Base-by-base conservation (phyloP, 371 early-diverging fungal species). In the Mucor sp. region DNA sequence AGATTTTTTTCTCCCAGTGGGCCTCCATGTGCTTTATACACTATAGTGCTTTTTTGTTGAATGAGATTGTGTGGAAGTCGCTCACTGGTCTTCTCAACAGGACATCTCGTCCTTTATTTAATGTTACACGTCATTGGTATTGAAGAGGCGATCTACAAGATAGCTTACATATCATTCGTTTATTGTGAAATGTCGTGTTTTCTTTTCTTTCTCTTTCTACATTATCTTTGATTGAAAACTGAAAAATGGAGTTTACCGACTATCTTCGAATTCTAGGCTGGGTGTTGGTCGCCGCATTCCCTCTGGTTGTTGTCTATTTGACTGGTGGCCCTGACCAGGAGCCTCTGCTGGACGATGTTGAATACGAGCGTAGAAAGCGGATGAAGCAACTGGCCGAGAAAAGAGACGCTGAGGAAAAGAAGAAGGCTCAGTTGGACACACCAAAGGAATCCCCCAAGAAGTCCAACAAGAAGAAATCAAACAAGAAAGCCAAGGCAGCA, bases 401-500 rank as follows among this genome's bases (percentile, higher is more conserved):
- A 61, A 71, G 66, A 35, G 67, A 62, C 43, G 59, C 53, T 15
- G 57, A 32, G 27, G 27, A 37, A 58, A 47, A 39, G 15, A 47
- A 39, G 15, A 55, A 58, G 25, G 8, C 48, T 33, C 27, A 15
- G 55, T n/a, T 39, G 60, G 47, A 41, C 55, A 30, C 39, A 58
- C 15, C 28, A 35, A 23, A 50, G 6, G 50, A 50, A 50, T 50
- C 19, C 25, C 27, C 55, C 21, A 59, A 65, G 55, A 69, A 58
- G 50, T 68, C 39, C 57, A 59, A 64, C 21, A 72, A 71, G 33
- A 74, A 73, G 61, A 72, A 74, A 58, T 32, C 41, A 0, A 70
- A 71, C 12, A 63, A 67, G 23, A 63, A 63, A 39, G 32, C 17
- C 27, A 60, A 61, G 11, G 17, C 44, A 21, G 12, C 50, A 8